Conservation (phyloP, 1,284 basidiomycete genomes). For the Cutaneotrichosporon daszewskae region DNA sequence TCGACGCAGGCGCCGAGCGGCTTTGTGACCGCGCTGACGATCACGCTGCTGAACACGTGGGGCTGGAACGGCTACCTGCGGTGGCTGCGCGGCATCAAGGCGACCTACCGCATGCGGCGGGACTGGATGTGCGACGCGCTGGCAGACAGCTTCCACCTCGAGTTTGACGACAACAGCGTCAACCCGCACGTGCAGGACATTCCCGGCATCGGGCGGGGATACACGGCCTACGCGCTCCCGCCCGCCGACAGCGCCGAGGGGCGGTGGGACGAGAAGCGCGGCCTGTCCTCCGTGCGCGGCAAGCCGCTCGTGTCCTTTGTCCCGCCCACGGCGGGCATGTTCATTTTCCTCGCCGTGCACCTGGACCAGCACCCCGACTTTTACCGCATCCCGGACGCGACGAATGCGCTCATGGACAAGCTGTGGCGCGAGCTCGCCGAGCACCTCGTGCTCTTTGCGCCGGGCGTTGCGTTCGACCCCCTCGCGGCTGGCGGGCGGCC, state of each 20-base stretch:
- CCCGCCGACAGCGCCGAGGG: constrained; percentile 6
- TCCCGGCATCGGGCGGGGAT: constrained; percentile 9
- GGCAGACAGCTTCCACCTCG: constrained; percentile 44
- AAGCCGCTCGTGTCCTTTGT: constrained; percentile 59
- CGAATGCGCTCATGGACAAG: constrained; percentile 28
- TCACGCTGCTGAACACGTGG: constrained; percentile 62
- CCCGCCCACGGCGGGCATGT: constrained; percentile 56
- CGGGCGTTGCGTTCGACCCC: constrained; percentile 41
- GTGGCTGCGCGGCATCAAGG: constrained; percentile 61
- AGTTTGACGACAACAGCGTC: constrained; percentile 24
- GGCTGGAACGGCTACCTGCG: constrained; percentile 63
- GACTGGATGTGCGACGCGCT: constrained; percentile 47
- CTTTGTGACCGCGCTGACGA: constrained; percentile 58
- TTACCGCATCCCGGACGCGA: constrained; percentile 32
- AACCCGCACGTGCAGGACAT: constrained; percentile 21
- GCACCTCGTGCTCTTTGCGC: constrained; percentile 44
- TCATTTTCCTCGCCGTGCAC: constrained; percentile 59
- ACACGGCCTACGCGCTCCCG: constrained; percentile 22
- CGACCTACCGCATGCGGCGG: constrained; percentile 44
- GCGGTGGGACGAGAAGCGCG: constrained; percentile 50
- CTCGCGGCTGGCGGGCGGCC: too few species aligned
- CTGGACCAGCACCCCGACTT: constrained; percentile 58
- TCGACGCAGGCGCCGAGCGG: constrained; percentile 68
- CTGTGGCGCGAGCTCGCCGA: constrained; percentile 44
- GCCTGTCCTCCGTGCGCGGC: constrained; percentile 19